Conservation (phyloP, 2,329 filamentous ascomycete species). For the Cordyceps javanica region DNA sequence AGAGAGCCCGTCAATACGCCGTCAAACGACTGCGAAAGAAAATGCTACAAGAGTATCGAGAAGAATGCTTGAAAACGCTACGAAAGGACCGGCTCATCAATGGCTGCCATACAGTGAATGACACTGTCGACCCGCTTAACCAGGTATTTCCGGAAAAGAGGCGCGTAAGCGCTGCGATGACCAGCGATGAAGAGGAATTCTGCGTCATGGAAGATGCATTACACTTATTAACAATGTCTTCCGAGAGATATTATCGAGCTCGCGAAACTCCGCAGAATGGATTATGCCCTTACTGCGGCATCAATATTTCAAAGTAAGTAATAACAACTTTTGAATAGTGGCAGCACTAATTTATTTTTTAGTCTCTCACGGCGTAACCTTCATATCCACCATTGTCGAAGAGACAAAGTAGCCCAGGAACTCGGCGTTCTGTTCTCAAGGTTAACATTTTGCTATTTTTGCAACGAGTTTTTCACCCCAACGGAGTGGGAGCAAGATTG, state of each 20-base stretch:
- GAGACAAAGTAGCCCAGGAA: neutral
- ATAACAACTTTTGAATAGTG: neutral
- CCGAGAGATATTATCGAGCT: neutral
- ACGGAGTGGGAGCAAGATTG: conserved; percentile 2
- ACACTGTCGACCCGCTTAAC: neutral
- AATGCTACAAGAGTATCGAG: neutral
- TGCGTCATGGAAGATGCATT: neutral
- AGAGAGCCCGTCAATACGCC: neutral
- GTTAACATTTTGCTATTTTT: conserved; percentile 8
- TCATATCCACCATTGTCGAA: conserved; percentile 5
- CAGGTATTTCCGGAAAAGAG: neutral
- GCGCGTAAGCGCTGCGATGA: neutral
- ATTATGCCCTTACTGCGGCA: neutral
- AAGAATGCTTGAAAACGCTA: neutral
- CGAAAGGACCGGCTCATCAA: neutral
- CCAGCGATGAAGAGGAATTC: neutral
- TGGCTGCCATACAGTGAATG: neutral
- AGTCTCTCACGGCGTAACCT: neutral
- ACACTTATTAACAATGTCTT: neutral
- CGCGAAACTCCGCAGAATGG: neutral
- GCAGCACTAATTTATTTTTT: neutral
- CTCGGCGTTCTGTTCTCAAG: neutral
- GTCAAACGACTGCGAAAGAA: neutral
- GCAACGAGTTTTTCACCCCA: conserved; percentile 1
- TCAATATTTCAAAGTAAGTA: neutral